Percentiles rank a stretch among this genome's conserved stretches.
These are phyloP conservation scores for Catharanthus roseus DNA, from an alignment of 257 asterid genomes.

Conservation along the genomic window DNA sequence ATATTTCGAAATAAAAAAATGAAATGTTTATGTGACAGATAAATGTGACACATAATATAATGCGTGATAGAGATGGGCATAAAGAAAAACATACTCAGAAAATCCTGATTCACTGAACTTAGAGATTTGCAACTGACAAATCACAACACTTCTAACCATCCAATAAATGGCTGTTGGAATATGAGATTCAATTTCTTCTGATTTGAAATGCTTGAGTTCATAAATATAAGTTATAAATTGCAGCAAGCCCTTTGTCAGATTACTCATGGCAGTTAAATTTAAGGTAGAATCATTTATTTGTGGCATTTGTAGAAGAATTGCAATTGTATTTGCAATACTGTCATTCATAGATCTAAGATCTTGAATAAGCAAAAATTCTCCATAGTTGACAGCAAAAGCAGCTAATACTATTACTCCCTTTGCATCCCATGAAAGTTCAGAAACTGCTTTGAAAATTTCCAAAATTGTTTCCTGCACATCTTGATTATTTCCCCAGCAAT, in stretches of 20 bases:
- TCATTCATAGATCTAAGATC: conserved; percentile 2
- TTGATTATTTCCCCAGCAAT: conserved; percentile 4
- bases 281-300: not conserved
- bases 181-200: not conserved
- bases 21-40: too few relatives aligned
- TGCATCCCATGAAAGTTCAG: conserved; percentile 16
- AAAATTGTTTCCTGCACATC: conserved; percentile 5
- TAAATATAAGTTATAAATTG: conserved; percentile 6
- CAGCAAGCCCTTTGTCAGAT: conserved; percentile 3
- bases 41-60: too few relatives aligned
- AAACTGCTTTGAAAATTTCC: conserved; percentile 10
- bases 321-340: conserved; percentile 6
- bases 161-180: conserved; percentile 16
- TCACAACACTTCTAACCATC: conserved; percentile 19
- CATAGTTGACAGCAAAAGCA: conserved; percentile 25
- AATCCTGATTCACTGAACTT: not conserved
- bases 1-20: too few relatives aligned
- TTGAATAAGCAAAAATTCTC: conserved; percentile 18
- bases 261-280: not conserved
- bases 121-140: conserved; percentile 12
- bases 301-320: conserved; percentile 19
- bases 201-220: conserved; percentile 1
- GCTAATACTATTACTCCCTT: conserved; percentile 19
- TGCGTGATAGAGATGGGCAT: not conserved
- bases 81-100: not conserved